Evolutionary conservation across 83 land plant genomes (phyloP).

Genomic region (Picea mariana): DNA sequence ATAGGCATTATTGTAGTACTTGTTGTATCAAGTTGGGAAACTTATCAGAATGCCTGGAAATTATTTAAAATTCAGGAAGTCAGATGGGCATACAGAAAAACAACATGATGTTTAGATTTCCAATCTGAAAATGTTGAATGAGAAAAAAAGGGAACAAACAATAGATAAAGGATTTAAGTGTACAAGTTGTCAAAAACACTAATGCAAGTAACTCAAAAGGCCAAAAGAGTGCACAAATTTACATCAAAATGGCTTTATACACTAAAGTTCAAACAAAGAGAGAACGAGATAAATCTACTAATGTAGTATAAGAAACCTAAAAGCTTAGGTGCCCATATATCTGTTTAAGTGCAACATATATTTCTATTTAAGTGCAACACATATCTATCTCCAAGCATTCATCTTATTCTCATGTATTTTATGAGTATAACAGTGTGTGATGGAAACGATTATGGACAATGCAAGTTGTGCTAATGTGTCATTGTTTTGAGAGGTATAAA

Average conservation of each 20-base stretch:
- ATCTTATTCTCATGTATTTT: no score
- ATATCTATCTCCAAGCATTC: no score
- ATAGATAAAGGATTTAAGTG: background rate
- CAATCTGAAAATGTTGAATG: background rate
- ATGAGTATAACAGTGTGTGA: no score
- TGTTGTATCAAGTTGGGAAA: conserved; percentile 16
- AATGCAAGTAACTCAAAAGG: background rate
- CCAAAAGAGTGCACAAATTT: background rate
- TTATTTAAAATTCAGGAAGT: background rate
- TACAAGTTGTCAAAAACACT: background rate
- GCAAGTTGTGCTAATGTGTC: no score
- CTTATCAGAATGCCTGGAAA: background rate
- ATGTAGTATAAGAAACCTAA: background rate
- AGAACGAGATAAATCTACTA: background rate
- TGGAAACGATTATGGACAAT: no score
- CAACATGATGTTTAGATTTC: background rate
- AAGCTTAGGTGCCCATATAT: background rate
- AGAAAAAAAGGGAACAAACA: background rate
- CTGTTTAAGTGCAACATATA: no score
- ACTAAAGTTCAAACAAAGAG: background rate
- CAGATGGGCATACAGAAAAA: background rate
- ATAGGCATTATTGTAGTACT: conserved; percentile 72
- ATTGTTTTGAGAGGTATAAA: no score
- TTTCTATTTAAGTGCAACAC: no score
- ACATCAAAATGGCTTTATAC: background rate